Evolutionary conservation across 345 rosid genomes (phyloP), one percentile per base, ranked within the genome.

Genomic region (Populus ilicifolia): DNA sequence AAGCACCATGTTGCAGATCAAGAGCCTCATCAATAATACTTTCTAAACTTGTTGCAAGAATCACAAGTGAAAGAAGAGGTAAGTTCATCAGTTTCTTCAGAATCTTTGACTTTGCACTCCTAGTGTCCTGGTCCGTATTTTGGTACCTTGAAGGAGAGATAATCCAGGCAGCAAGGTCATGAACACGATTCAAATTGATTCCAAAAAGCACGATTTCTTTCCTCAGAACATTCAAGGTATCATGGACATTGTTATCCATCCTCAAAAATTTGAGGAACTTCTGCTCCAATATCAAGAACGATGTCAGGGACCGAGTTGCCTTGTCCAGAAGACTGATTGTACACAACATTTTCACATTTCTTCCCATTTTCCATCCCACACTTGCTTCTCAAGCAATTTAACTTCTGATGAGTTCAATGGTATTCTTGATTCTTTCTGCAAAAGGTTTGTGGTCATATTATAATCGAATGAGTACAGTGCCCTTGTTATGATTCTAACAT

Each of bases 381-480:
- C 84, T 81, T 87, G 90, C 71, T 81, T 80, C 84, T 75, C 84
- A 71, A 90, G 84, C 33, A 63, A 41, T 41, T 80, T 85, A 43
- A 87, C 89, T 39, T 71, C 77, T 41, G 86, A 64, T 29, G 92
- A 82, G 74, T 89, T 85, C 77, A 90, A 76, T 5, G 86, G 78
- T 78, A 89, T 87, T 75, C 94, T 92, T 9, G 94, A 90, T 81
- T 90, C 90, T 80, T 89, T 88, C 83, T 90, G 90, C 72, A 90
- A 83, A 78, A 43, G 77, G 68, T 92, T 89, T 52, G 92, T 85
- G 36, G 86, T 90, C 84, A 87, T 87, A 35, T 76, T 80, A 78
- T 89, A 89, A 61, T 90, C 94, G 44, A 90, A 90, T 39, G 92
- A 89, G 79, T 87, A 86, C 73, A 90, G 79, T 59, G 94, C 90